phyloP scores from a whole-genome alignment of 805 yeast species.

The Jamesozyma piceae region DNA sequence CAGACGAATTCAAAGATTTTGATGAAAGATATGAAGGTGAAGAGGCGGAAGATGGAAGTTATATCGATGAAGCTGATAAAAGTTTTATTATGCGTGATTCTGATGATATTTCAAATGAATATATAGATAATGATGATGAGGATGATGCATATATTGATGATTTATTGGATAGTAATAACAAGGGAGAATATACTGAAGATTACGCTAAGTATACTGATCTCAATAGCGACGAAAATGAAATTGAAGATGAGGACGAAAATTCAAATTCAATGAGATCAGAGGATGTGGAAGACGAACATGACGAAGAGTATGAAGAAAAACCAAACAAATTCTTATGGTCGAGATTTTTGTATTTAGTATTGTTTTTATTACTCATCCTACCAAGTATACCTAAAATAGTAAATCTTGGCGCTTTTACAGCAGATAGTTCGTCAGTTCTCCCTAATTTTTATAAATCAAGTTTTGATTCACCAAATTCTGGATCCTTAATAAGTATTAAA shows the following conservation, averaged over 20 bases:
- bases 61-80: conserved; percentile 6
- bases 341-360: conserved; percentile 3
- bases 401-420: background rate
- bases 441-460: background rate
- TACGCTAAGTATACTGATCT: background rate
- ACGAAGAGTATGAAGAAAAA: background rate
- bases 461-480: background rate
- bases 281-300: conserved; percentile 10
- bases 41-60: conserved; percentile 10
- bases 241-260: conserved; percentile 11
- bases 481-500: conserved; percentile 12
- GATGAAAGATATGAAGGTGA: background rate
- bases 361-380: conserved; percentile 3
- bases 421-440: background rate
- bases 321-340: conserved; percentile 2
- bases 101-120: conserved; percentile 9
- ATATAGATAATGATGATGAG: conserved; percentile 6
- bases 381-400: background rate
- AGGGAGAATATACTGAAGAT: conserved; percentile 9
- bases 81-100: conserved; percentile 6
- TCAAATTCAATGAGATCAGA: too few relatives aligned
- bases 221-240: background rate
- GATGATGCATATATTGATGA: conserved; percentile 5
- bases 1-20: background rate
- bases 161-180: conserved; percentile 12